Evolutionary conservation across 2,329 filamentous ascomycete genomes (phyloP).

Genomic region (Alternaria arborescens): DNA sequence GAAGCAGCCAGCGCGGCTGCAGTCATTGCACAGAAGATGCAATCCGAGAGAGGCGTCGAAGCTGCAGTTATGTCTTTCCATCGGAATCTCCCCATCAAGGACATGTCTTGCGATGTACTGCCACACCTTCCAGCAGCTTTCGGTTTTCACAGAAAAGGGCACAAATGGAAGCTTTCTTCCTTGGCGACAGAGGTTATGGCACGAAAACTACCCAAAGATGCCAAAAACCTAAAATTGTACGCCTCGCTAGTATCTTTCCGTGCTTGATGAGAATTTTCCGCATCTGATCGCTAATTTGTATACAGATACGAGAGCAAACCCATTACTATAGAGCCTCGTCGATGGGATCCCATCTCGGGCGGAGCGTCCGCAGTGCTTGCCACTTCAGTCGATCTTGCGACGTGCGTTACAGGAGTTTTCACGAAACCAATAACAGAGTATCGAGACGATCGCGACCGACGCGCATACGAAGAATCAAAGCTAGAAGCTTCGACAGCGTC

Average conservation of each 20-base stretch:
- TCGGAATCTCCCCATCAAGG: slow-evolving; percentile 52
- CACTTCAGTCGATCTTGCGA: slow-evolving; percentile 64
- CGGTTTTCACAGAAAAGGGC: background rate
- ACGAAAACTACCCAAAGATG: background rate
- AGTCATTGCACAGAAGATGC: slow-evolving; percentile 54
- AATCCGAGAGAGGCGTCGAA: slow-evolving; percentile 53
- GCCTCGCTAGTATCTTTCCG: rapidly evolving
- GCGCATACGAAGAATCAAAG: background rate
- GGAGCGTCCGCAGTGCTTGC: slow-evolving; percentile 65
- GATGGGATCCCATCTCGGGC: slow-evolving; percentile 72
- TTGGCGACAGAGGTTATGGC: background rate
- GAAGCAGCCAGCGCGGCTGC: slow-evolving; percentile 50
- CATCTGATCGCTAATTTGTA: background rate
- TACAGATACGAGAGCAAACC: slow-evolving; percentile 25
- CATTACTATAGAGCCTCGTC: slow-evolving; percentile 41
- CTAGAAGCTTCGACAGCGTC: background rate
- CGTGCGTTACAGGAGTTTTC: slow-evolving; percentile 51
- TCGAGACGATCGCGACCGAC: background rate
- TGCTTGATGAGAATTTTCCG: background rate
- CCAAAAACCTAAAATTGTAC: background rate
- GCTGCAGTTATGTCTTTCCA: slow-evolving; percentile 58
- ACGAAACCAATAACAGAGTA: background rate
- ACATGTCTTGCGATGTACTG: background rate
- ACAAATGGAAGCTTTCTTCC: background rate
- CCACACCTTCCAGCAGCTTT: background rate